phyloP scores from a whole-genome alignment of 208 protist species.

The Acanthamoeba castellanii region DNA sequence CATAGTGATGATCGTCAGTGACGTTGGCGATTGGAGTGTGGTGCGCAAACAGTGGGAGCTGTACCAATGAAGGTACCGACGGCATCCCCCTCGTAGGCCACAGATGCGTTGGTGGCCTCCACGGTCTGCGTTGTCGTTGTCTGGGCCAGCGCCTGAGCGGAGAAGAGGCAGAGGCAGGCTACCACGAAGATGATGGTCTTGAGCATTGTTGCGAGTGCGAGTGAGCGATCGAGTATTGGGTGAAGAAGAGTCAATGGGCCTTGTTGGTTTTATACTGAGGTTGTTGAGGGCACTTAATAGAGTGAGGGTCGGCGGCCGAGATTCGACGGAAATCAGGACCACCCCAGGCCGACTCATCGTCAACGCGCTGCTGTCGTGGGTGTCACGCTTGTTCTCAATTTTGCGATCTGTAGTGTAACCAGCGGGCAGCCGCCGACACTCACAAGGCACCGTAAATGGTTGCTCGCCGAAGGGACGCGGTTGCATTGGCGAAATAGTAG shows the following conservation, averaged over 20 bases:
- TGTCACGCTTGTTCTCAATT: no score
- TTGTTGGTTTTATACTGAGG: not conserved
- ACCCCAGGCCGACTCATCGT: not conserved
- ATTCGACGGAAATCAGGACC: not conserved
- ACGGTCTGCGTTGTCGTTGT: not conserved
- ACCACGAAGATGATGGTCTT: not conserved
- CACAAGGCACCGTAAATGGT: no score
- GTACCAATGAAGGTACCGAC: conserved; percentile 16
- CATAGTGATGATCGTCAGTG: not conserved
- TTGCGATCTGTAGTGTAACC: no score
- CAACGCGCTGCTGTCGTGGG: no score
- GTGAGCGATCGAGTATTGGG: not conserved
- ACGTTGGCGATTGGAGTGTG: not conserved
- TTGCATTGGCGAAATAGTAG: no score
- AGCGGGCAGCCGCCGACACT: no score
- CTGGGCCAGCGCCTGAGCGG: not conserved
- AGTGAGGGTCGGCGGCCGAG: not conserved
- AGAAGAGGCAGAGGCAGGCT: conserved; percentile 34
- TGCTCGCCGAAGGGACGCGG: no score
- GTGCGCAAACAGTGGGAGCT: not conserved
- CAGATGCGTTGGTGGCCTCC: not conserved
- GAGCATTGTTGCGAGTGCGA: not conserved
- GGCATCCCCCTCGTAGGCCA: not conserved
- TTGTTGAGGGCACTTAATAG: not conserved
- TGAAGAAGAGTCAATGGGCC: not conserved